Evolutionary conservation across 1,284 basidiomycete genomes (phyloP).

Genomic region (Earliella scabrosa): DNA sequence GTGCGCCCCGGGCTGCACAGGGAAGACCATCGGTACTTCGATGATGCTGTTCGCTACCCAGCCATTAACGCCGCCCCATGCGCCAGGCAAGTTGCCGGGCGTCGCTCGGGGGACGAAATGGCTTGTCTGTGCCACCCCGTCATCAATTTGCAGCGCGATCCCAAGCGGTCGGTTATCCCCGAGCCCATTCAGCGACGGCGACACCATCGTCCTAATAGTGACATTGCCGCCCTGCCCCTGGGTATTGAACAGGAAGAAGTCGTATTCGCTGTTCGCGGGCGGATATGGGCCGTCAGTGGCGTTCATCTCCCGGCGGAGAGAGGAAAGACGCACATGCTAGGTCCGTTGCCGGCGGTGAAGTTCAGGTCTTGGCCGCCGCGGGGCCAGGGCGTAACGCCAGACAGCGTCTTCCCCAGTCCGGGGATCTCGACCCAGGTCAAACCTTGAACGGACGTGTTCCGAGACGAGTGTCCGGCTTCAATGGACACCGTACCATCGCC

Average conservation of each 20-base stretch:
- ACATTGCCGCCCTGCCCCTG: slow-evolving; percentile 46
- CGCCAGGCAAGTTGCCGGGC: slow-evolving; percentile 54
- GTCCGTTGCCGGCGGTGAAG: slow-evolving; percentile 65
- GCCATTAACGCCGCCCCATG: slow-evolving; percentile 53
- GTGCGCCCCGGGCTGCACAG: slow-evolving; percentile 53
- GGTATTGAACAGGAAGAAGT: slow-evolving; percentile 66
- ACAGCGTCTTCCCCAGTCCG: slow-evolving; percentile 60
- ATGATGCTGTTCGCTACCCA: slow-evolving; percentile 60
- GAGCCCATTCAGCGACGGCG: slow-evolving; percentile 63
- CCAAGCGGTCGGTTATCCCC: slow-evolving; percentile 56
- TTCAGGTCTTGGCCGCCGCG: slow-evolving; percentile 54
- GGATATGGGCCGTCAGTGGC: neutral
- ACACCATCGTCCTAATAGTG: slow-evolving; percentile 54
- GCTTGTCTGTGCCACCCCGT: slow-evolving; percentile 44
- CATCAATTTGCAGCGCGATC: slow-evolving; percentile 61
- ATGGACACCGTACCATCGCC: slow-evolving; percentile 66
- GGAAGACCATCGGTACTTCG: slow-evolving; percentile 36
- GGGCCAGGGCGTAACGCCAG: slow-evolving; percentile 66
- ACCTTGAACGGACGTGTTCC: slow-evolving; percentile 55
- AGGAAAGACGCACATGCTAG: slow-evolving; percentile 50
- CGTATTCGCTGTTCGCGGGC: slow-evolving; percentile 49
- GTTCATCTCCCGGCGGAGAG: neutral
- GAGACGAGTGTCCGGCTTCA: slow-evolving; percentile 61
- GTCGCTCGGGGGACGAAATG: slow-evolving; percentile 56
- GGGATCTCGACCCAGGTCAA: slow-evolving; percentile 63